Evolutionary conservation across 1,284 basidiomycete species (phyloP), one percentile per base, ranked within the genome.

Genomic region (Kwoniella shivajii): DNA sequence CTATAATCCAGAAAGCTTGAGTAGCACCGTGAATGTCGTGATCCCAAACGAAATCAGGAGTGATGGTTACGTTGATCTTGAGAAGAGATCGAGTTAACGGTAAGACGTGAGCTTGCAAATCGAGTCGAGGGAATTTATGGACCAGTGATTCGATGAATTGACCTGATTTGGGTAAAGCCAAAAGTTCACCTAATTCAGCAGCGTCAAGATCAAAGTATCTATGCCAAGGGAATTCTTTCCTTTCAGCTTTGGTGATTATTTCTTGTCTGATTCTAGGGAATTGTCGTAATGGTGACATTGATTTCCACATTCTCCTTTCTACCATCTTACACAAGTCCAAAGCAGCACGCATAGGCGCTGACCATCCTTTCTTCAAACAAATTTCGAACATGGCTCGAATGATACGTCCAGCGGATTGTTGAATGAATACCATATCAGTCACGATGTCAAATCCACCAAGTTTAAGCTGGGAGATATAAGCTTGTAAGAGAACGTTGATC

Each of bases 201-300:
- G 89, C 88, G 61, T 88, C 86, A 57, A 96, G 80, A 74, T 96
- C 92, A 67, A 94, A 96, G 80, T 95, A 96, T 39, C 92, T 86
- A 74, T 95, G 91, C 92, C 93, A 97, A 0, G 92, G 93, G 81
- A 96, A 99, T 83, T 99, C 95, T 75, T 99, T 99, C 38, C 92
- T 88, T 78, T 99, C 95, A 0, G 95, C 91, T 67, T 94, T 91
- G 50, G 90, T 84, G 51, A 99, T 82, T 42, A 99, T 88, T 60
- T 98, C 93, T 1, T 82, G 74, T 37, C 69, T 60, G 45, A 77
- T 65, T 16, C 72, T 56, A 0, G 91, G 92, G 83, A 98, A 99
- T 74, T 99, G 96, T 50, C 95, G 85, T 49, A 99, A 81, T 14
- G 95, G 95, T 0, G 93, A 94, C 94, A 99, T 99, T 0, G 92